Base-by-base conservation (phyloP, 1,139 yeast species). In the Diutina mesorugosa region DNA sequence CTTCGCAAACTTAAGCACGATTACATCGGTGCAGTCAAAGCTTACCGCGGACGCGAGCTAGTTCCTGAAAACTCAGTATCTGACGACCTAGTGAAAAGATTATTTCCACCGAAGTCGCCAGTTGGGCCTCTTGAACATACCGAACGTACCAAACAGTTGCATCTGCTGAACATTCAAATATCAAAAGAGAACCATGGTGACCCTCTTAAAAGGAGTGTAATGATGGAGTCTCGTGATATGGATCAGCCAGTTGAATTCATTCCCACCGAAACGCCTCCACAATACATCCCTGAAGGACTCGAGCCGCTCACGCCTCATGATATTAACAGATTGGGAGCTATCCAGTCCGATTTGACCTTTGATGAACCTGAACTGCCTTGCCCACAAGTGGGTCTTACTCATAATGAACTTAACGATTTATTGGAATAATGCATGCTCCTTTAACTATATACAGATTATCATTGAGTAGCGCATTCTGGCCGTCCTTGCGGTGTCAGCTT, bases 401-500 rank as follows among this genome's bases (percentile, higher is more conserved):
- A 45, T 47, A 30, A 21, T 57, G 58, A 10, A 46, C 59, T 45
- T 58, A 63, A 55, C 41, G 53, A 51, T 59, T 56, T 46, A 50
- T 59, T 21, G 60, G 55, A 59, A 21, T 56, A 58, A 35, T 59
- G 50, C 60, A 58, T 35, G 38, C 30, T 56, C 60, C 46, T 54
- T n/a, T 51, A 48, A 56, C 57, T 57, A 59, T 55, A 45, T 58
- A 56, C 51, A 58, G n/a, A 30, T 54, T 26, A 51, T 64, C 64
- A 76, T 62, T 75, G 79, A 56, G 73, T 77, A 38, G 74, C 59
- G 61, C 81, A 77, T 60, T 76, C 78, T 4, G 78, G 73, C 55
- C 68, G 72, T 8, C 66, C 41, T 35, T 35, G 41, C 68, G 45
- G 62, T 63, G 41, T 60, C 65, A 38, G 58, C 45, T 12, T 47